Evolutionary conservation across 257 asterid species (phyloP), one percentile per base, ranked within the genome.

Genomic region (Thymus quinquecostatus): DNA sequence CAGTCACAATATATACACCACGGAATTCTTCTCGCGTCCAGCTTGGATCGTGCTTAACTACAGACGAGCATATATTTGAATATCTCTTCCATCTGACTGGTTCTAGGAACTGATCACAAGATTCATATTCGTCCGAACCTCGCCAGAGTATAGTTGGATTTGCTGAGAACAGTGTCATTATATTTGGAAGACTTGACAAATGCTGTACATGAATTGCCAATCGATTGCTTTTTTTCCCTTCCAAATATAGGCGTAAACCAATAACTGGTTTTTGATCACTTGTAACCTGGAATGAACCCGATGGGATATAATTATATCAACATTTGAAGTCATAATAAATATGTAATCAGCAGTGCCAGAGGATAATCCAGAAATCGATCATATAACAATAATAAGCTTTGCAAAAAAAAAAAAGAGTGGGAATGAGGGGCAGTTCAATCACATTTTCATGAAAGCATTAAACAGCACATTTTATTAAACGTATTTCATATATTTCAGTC

Each of bases 181-280:
- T 85, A 27, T 81, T 89, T 10, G 99, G 97, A 28, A 82, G 88
- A 73, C 92, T 94, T 9, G 99, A 88, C n/a, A 94, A 93, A 72
- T 94, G 99, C 43, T 91, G 92, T 36, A 88, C 91, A 12, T 94
- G 99, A 73, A 94, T 70, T 33, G 99, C 99, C 72, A 94, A 65
- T 41, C 92, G 82, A 75, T 94, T 91, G 85, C 92, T 86, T 71
- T 86, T 91, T 79, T 85, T 89, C 62, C 98, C 99, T 86, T 94
- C 99, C 74, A 94, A 76, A 66, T 85, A 94, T 27, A 94, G 82
- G 41, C 99, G 96, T 77, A 94, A 81, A 58, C 98, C 99, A 64
- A 78, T 75, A 12, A 94, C 96, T 30, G 97, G 97, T 79, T 89
- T 94, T 71, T 82, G 76, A 68, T 81, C 89, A 78, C 97, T 91